Percentiles rank a stretch among this genome's conserved stretches.
phyloP scores from a whole-genome alignment of 2,329 filamentous ascomycete genomes.

The Aspergillus glaucus region DNA sequence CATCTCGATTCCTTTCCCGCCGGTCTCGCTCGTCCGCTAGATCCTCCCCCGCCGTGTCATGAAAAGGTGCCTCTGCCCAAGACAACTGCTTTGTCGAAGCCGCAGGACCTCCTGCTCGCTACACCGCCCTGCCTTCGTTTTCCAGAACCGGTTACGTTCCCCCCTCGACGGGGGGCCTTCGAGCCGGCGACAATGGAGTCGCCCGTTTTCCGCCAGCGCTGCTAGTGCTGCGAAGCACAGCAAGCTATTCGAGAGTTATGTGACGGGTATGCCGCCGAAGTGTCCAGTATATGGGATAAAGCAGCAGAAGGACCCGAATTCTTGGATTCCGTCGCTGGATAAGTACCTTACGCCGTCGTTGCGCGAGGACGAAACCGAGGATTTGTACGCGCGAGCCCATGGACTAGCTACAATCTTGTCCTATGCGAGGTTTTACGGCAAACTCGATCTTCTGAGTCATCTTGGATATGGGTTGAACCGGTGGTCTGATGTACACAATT shows the following conservation, averaged over 20 bases:
- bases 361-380: slow-evolving; percentile 8
- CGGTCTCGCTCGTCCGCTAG: slow-evolving; percentile 18
- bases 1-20: slow-evolving; percentile 22
- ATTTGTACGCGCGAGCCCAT: slow-evolving; percentile 19
- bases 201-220: slow-evolving; percentile 11
- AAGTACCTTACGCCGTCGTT: slow-evolving; percentile 25
- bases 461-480: slow-evolving; percentile 35
- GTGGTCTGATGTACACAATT: slow-evolving; percentile 35
- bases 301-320: slow-evolving; percentile 18
- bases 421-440: slow-evolving; percentile 19
- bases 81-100: slow-evolving; percentile 29
- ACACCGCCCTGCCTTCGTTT: slow-evolving; percentile 5
- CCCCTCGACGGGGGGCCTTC: slow-evolving; percentile 4
- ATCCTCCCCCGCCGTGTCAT: slow-evolving; percentile 34
- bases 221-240: not conserved
- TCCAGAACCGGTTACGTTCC: slow-evolving; percentile 4
- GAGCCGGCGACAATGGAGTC: slow-evolving; percentile 16
- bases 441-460: slow-evolving; percentile 34
- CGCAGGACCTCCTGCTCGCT: slow-evolving; percentile 17
- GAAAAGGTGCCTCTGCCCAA: slow-evolving; percentile 34
- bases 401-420: slow-evolving; percentile 27
- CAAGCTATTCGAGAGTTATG: not conserved
- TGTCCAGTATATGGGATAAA: slow-evolving; percentile 11
- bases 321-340: slow-evolving; percentile 32
- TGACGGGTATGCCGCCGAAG: slow-evolving; percentile 5